A percentile compares a stretch with the other conserved stretches of the same genome.
phyloP scores from a whole-genome alignment of 306 rosid species.

The Chamaecrista fasciculata region DNA sequence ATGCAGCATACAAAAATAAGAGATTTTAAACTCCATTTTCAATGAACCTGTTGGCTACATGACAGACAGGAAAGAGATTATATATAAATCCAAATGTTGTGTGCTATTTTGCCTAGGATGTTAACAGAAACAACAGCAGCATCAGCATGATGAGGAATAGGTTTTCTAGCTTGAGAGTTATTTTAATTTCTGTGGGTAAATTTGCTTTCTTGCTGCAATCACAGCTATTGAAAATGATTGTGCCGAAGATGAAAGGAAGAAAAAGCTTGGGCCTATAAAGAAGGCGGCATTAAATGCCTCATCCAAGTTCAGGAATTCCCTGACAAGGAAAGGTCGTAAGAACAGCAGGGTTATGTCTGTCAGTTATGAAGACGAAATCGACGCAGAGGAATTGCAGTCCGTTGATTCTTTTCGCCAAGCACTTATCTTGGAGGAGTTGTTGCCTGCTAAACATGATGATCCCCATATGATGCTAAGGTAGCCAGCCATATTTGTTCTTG shows the following conservation, averaged over 20 bases:
- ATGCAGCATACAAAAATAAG: no score
- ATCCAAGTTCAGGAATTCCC: constrained; percentile 63
- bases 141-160: neutral
- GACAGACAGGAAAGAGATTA: neutral
- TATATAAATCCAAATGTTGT: constrained; percentile 2
- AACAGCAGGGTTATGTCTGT: constrained; percentile 78
- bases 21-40: no score
- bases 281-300: constrained; percentile 84
- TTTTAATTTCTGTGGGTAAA: neutral
- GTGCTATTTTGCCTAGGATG: neutral
- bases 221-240: constrained; percentile 51
- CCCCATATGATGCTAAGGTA: constrained; percentile 89
- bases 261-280: constrained; percentile 67
- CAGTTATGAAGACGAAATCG: constrained; percentile 57
- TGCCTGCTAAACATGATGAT: constrained; percentile 82
- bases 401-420: constrained; percentile 89
- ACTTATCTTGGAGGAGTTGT: constrained; percentile 81
- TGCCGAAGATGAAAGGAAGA: constrained; percentile 80
- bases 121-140: constrained; percentile 1
- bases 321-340: constrained; percentile 66
- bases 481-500: neutral
- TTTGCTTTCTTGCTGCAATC: neutral
- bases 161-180: neutral
- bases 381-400: constrained; percentile 66
- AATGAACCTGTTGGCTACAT: neutral